Conservation (phyloP, 345 rosid genomes). For the Rhizophora mangle region DNA sequence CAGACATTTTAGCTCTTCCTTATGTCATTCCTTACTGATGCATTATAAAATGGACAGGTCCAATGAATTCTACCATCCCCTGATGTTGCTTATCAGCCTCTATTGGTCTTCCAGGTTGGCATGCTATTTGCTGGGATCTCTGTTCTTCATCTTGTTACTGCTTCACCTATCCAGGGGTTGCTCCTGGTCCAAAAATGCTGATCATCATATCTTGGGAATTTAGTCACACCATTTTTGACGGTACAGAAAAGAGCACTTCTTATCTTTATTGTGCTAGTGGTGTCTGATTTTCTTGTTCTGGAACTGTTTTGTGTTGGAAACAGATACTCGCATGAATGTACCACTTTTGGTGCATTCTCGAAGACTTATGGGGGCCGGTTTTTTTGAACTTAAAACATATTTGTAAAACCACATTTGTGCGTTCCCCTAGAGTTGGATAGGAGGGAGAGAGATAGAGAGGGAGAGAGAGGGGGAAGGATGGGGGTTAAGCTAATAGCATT, state of each 20-base stretch:
- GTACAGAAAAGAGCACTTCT: background rate
- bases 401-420: background rate
- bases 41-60: background rate
- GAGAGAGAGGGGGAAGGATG: too few species aligned
- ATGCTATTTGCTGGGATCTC: background rate
- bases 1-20: constrained; percentile 63
- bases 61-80: background rate
- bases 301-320: constrained; percentile 12
- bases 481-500: background rate
- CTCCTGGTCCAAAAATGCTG: background rate
- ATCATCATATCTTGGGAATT: background rate
- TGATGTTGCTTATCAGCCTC: background rate
- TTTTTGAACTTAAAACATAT: background rate
- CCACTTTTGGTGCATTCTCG: constrained; percentile 1
- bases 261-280: background rate
- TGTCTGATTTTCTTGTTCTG: constrained; percentile 14
- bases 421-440: too few species aligned
- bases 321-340: background rate
- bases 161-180: background rate
- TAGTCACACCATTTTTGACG: constrained; percentile 1
- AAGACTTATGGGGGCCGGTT: background rate
- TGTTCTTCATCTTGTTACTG: constrained; percentile 8
- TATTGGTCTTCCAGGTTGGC: constrained; percentile 1
- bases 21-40: constrained; percentile 72
- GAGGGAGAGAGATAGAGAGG: too few species aligned